These are phyloP conservation scores for Metschnikowia borealis DNA, from an alignment of 805 yeast genomes.

Conservation along the genomic window DNA sequence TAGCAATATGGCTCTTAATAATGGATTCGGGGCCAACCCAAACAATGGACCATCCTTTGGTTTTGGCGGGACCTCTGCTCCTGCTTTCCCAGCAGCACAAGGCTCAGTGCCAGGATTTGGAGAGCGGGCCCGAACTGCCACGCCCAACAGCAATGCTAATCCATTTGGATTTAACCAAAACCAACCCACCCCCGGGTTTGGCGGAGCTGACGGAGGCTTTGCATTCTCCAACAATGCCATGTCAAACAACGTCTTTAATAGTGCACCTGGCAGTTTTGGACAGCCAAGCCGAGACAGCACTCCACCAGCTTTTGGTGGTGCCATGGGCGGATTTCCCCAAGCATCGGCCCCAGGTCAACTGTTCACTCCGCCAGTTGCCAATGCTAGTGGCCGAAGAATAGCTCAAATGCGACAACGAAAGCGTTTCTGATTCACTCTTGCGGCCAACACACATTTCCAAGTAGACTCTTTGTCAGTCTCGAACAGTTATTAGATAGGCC, in stretches of 20 bases:
- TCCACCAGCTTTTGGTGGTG: constrained; percentile 19
- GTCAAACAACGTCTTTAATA: constrained; percentile 9
- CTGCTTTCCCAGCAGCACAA: background rate
- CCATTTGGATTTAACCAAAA: constrained; percentile 7
- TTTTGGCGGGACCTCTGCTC: constrained; percentile 7
- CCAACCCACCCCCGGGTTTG: background rate
- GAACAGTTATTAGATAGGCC: background rate
- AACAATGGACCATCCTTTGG: background rate
- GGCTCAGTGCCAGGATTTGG: background rate
- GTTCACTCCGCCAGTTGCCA: constrained; percentile 21
- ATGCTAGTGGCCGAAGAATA: constrained; percentile 22
- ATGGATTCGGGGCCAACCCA: background rate
- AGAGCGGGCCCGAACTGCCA: constrained; percentile 3
- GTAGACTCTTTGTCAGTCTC: background rate
- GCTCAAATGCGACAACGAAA: constrained; percentile 36
- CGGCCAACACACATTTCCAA: background rate
- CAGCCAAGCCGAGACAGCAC: constrained; percentile 16
- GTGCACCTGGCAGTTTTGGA: constrained; percentile 17
- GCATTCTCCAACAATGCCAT: constrained; percentile 11
- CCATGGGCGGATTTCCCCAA: constrained; percentile 1
- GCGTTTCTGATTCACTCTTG: constrained; percentile 11
- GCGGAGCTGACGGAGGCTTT: constrained; percentile 9
- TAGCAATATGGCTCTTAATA: background rate
- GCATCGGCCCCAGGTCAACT: constrained; percentile 5
- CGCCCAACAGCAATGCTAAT: background rate